Evolutionary conservation across 352 stramenopile genomes (phyloP), one percentile per base, ranked within the genome.

Genomic region (Globisporangium carolinianum): DNA sequence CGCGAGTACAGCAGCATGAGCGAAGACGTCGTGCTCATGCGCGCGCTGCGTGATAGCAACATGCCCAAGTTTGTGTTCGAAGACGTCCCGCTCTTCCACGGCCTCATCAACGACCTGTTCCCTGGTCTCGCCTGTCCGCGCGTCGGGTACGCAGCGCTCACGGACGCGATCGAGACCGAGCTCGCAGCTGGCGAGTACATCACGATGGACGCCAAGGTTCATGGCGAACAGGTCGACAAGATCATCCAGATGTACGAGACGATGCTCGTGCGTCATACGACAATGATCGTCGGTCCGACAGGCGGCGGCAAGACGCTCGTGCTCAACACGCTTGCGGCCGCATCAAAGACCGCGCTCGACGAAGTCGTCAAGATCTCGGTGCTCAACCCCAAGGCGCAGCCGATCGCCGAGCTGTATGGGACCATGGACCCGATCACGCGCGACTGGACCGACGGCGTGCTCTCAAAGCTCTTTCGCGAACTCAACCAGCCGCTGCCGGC

Each of bases 41-140:
- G 94, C 8, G 94, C 94, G 10, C 67, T 98, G 3, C 89, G 94
- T 17, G 94, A 98, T 58, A 96, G 86, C 57, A 98, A 98, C 67
- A 98, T 98, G 92, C 94, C 94, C 53, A 98, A 98, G 63, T 98
- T 98, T 63, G 89, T 98, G 15, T 98, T 97, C 64, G 94, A 98
- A 58, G 94, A 98, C 61, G 93, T 98, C 0, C 91, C 92, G 15
- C 72, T 98, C 0, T 98, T 98, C 70, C 79, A 83, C 41, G 91
- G 93, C 1, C 73, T 98, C n/a, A 98, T 98, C 62, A 96, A 95
- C 47, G 94, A 98, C 61, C 70, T 98, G 11, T 98, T 98, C 61
- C 93, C 94, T 0, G 94, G 90, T 3, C 75, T 98, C 32, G 89
- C 98, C 51, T 98, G 89, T 60, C 88, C 89, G 6, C 87, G 94